Percentiles rank a stretch among this genome's conserved stretches.
Conservation (phyloP, 257 asterid species). For the Primulina tabacum region DNA sequence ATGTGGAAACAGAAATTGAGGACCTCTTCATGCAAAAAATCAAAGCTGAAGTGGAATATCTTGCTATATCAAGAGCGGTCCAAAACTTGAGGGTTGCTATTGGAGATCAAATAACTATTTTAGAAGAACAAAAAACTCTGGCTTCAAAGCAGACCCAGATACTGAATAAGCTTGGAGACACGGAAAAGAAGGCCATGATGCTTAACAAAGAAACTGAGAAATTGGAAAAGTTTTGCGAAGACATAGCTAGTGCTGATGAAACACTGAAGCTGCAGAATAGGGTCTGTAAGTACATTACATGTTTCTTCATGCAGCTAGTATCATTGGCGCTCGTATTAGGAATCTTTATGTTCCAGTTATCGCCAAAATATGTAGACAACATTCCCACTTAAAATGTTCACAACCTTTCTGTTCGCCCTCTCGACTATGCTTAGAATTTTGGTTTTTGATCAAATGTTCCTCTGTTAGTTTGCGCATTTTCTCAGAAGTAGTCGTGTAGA, state of each 20-base stretch:
- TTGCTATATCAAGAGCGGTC: slow-evolving; percentile 44
- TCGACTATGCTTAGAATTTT: slow-evolving; percentile 14
- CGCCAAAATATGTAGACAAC: slow-evolving; percentile 37
- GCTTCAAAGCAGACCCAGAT: slow-evolving; percentile 27
- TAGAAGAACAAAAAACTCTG: slow-evolving; percentile 48
- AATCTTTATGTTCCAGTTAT: slow-evolving; percentile 35
- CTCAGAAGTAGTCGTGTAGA: not conserved
- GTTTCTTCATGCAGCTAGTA: slow-evolving; percentile 49
- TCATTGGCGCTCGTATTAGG: slow-evolving; percentile 35
- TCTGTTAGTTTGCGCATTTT: not conserved
- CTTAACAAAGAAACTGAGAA: slow-evolving; percentile 47
- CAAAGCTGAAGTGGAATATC: slow-evolving; percentile 70
- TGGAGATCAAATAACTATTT: slow-evolving; percentile 43
- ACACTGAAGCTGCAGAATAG: slow-evolving; percentile 41
- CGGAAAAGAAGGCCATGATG: slow-evolving; percentile 45
- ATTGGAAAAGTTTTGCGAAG: slow-evolving; percentile 46
- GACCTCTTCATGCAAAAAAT: slow-evolving; percentile 54
- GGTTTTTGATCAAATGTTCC: slow-evolving; percentile 19
- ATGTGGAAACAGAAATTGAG: slow-evolving; percentile 46
- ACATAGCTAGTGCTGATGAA: slow-evolving; percentile 41
- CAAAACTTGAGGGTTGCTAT: slow-evolving; percentile 40
- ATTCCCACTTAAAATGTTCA: slow-evolving; percentile 58
- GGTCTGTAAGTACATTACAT: slow-evolving; percentile 50
- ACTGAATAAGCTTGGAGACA: slow-evolving; percentile 14
- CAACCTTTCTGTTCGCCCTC: not conserved